Percentiles rank a stretch among this genome's conserved stretches.
Conservation (phyloP, 2,329 filamentous ascomycete species). For the Neofusicoccum sp. region DNA sequence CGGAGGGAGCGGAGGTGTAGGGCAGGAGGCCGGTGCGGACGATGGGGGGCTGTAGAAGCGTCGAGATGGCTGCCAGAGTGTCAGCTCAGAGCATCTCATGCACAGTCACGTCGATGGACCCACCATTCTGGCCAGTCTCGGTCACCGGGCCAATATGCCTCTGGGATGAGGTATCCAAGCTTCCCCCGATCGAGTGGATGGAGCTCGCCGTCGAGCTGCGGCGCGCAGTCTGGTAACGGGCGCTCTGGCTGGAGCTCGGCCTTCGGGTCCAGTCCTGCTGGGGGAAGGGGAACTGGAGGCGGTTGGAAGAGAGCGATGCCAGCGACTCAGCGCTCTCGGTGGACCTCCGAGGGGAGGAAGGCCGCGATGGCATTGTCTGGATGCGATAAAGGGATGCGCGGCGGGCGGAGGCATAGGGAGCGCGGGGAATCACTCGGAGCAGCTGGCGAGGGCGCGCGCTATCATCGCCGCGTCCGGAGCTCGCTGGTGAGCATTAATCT, state of each 20-base stretch:
- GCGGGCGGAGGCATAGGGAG: conserved; percentile 23
- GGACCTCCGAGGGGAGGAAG: conserved; percentile 45
- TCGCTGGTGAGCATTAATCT: background rate
- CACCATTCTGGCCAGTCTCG: conserved; percentile 84
- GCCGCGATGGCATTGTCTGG: conserved; percentile 41
- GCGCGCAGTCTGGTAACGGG: conserved; percentile 53
- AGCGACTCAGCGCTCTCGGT: conserved; percentile 50
- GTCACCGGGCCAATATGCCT: conserved; percentile 58
- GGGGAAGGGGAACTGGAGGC: conserved; percentile 54
- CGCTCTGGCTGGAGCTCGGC: conserved; percentile 40
- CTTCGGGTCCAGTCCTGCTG: conserved; percentile 54
- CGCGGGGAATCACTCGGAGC: background rate
- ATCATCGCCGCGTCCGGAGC: conserved; percentile 10
- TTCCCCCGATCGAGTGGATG: conserved; percentile 81
- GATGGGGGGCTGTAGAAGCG: conserved; percentile 86
- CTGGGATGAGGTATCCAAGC: conserved; percentile 67
- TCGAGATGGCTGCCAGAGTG: conserved; percentile 70
- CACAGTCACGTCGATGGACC: background rate
- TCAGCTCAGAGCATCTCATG: conserved; percentile 1
- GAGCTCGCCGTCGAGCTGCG: conserved; percentile 86
- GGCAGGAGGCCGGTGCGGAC: conserved; percentile 82
- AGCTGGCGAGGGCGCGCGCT: conserved; percentile 1
- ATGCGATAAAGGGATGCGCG: conserved; percentile 14
- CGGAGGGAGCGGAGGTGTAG: conserved; percentile 69
- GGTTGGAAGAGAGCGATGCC: conserved; percentile 39